These are phyloP conservation scores for Candida verbasci DNA, from an alignment of 805 yeast genomes.

Conservation along the genomic window DNA sequence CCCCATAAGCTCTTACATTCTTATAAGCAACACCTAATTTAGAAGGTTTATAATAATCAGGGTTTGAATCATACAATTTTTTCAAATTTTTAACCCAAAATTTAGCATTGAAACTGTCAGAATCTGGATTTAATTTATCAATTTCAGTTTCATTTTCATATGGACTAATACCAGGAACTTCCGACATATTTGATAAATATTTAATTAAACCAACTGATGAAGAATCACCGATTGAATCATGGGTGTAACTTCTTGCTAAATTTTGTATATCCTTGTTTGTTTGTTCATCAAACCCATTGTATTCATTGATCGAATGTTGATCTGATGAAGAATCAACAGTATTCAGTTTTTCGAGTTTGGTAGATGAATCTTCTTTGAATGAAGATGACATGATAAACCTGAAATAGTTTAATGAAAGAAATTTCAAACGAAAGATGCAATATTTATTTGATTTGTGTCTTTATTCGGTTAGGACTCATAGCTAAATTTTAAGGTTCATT, in stretches of 20 bases:
- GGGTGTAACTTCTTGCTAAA: constrained; percentile 41
- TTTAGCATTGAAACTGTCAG: constrained; percentile 54
- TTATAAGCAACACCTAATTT: constrained; percentile 57
- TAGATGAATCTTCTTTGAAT: constrained; percentile 7
- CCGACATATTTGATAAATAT: constrained; percentile 47
- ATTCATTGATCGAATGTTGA: constrained; percentile 16
- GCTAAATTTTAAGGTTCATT: too few relatives aligned
- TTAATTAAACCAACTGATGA: constrained; percentile 24
- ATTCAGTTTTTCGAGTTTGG: constrained; percentile 2
- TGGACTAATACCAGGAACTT: constrained; percentile 47
- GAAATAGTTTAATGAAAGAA: not conserved
- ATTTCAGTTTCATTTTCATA: constrained; percentile 19
- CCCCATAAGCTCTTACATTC: constrained; percentile 57
- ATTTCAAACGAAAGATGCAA: not conserved
- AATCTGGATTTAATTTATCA: constrained; percentile 53
- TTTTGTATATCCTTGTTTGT: constrained; percentile 31
- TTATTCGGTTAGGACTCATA: too few relatives aligned
- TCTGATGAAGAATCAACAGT: constrained; percentile 9
- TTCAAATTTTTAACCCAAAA: constrained; percentile 67
- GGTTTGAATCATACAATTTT: constrained; percentile 48
- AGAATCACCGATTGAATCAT: constrained; percentile 11
- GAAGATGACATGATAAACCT: constrained; percentile 8
- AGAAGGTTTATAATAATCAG: constrained; percentile 60
- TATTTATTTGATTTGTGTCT: too few relatives aligned
- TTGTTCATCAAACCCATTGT: constrained; percentile 32